Percentiles rank a stretch among this genome's conserved stretches.
phyloP scores from a whole-genome alignment of 805 yeast species.

The Spathaspora gorwiae region DNA sequence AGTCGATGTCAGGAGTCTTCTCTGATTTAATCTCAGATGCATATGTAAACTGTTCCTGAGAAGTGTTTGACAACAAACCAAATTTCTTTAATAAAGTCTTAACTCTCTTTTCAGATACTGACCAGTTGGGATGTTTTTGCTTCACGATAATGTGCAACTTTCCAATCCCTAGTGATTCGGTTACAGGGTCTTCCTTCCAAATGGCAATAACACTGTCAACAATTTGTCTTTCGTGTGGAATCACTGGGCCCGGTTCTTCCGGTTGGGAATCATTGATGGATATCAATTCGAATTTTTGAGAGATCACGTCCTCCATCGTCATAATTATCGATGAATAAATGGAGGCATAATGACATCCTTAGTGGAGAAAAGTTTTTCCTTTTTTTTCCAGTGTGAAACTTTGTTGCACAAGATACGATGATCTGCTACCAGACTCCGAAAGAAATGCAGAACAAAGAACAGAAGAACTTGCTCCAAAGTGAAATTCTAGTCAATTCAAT shows the following conservation, averaged over 20 bases:
- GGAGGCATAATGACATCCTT: too few species aligned
- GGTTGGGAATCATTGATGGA: constrained; percentile 29
- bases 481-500: too few species aligned
- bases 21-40: constrained; percentile 50
- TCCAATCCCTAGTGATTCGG: constrained; percentile 53
- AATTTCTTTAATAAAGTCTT: constrained; percentile 49
- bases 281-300: constrained; percentile 29
- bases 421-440: too few species aligned
- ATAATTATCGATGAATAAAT: neutral
- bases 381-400: too few species aligned
- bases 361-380: too few species aligned
- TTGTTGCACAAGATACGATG: too few species aligned
- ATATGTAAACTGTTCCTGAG: constrained; percentile 43
- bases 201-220: constrained; percentile 56
- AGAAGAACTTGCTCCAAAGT: too few species aligned
- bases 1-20: constrained; percentile 39
- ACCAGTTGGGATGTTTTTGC: constrained; percentile 55
- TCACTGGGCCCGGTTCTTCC: constrained; percentile 20
- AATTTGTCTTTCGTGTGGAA: constrained; percentile 57
- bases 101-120: constrained; percentile 54
- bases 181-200: constrained; percentile 65
- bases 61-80: constrained; percentile 40
- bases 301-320: constrained; percentile 5
- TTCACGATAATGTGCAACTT: constrained; percentile 52
- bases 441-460: too few species aligned